Evolutionary conservation across 1,284 basidiomycete genomes (phyloP).

Genomic region (Trichosporon ovoides): DNA sequence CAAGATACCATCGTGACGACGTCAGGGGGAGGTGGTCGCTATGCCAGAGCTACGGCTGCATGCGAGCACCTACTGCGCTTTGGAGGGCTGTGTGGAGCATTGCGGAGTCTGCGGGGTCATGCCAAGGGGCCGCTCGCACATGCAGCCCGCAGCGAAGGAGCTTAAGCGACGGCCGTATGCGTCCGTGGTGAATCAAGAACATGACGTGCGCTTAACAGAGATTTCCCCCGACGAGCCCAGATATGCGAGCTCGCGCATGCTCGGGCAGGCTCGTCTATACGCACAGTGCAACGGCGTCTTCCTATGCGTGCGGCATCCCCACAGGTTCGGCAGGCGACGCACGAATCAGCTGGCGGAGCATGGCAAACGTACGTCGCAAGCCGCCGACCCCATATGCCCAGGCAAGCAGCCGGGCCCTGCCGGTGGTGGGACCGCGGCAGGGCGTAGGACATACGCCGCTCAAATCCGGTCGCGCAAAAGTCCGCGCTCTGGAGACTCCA

Average conservation of each 20-base stretch:
- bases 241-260: background rate
- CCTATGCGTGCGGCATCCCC: background rate
- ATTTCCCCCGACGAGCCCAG: background rate
- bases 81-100: background rate
- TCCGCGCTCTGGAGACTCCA: background rate
- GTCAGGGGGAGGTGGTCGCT: no score
- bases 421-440: no score
- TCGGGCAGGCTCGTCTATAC: background rate
- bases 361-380: background rate
- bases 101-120: background rate
- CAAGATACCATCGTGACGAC: no score
- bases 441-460: background rate
- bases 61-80: no score
- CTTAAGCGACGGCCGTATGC: background rate
- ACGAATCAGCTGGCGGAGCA: background rate
- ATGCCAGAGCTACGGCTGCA: no score
- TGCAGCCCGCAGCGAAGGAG: background rate
- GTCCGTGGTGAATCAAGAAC: background rate
- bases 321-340: background rate
- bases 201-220: background rate
- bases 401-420: no score
- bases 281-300: no score
- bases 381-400: no score
- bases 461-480: conserved; percentile 3
- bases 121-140: background rate